Evolutionary conservation across 495 filamentous ascomycete species (phyloP).

Genomic region (Penicillium mononematosum): DNA sequence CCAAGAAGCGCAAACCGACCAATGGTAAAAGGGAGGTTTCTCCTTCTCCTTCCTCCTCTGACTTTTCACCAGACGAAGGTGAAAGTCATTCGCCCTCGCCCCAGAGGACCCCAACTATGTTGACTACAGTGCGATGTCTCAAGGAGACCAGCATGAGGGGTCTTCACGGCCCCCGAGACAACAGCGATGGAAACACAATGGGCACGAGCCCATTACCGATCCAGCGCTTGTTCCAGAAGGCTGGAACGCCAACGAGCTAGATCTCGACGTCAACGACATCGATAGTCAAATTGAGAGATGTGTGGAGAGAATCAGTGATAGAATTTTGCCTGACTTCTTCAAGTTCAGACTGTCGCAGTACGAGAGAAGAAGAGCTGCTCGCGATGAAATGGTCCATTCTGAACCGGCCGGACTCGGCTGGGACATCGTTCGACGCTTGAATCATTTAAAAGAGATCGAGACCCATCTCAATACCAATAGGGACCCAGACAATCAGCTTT

Average conservation of each 20-base stretch:
- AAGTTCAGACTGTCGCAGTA: background rate
- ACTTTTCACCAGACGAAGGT: background rate
- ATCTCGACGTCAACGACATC: constrained; percentile 7
- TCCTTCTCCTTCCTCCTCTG: background rate
- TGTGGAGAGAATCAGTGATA: constrained; percentile 9
- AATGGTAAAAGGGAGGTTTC: background rate
- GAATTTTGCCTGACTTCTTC: constrained; percentile 11
- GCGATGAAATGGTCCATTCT: background rate
- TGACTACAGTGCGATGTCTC: background rate
- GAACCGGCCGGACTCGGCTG: background rate
- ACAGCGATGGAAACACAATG: constrained; percentile 1
- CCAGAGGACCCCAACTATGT: background rate
- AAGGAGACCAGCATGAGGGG: background rate
- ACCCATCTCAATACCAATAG: background rate
- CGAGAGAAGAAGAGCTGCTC: background rate
- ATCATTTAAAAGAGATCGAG: constrained; percentile 1
- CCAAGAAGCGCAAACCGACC: background rate
- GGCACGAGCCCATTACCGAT: background rate
- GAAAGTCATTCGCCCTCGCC: background rate
- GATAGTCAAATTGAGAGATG: constrained; percentile 12
- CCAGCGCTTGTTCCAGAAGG: background rate
- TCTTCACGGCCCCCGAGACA: background rate
- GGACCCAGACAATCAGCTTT: constrained; percentile 6
- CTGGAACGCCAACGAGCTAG: constrained; percentile 3
- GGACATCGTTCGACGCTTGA: background rate